Evolutionary conservation across 176 grass and related monocot species (phyloP).

Genomic region (Canna indica): DNA sequence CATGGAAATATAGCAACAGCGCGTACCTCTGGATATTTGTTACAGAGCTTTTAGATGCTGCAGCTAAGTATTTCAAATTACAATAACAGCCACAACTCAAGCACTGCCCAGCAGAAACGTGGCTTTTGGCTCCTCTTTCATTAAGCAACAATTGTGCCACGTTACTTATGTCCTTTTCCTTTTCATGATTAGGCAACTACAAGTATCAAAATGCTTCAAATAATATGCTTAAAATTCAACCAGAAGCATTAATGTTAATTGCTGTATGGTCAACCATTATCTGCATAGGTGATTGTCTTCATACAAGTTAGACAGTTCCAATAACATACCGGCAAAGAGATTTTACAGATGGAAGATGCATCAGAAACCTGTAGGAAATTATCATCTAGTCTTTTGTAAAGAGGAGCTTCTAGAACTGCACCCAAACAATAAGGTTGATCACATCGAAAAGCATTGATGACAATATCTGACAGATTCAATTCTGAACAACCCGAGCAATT

Average conservation of each 20-base stretch:
- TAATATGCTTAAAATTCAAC: background rate
- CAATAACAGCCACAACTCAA: constrained; percentile 48
- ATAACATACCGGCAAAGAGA: constrained; percentile 52
- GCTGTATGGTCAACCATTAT: constrained; percentile 1
- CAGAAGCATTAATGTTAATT: constrained; percentile 9
- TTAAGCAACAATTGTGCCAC: constrained; percentile 39
- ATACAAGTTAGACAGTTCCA: constrained; percentile 10
- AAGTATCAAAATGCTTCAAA: constrained; percentile 18
- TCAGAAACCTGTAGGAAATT: constrained; percentile 50
- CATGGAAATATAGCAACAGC: background rate
- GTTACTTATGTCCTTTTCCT: constrained; percentile 37
- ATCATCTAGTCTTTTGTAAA: constrained; percentile 26
- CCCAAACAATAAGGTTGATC: constrained; percentile 47
- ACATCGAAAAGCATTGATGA: constrained; percentile 70
- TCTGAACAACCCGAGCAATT: constrained; percentile 68
- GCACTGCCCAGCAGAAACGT: constrained; percentile 62
- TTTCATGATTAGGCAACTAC: constrained; percentile 38
- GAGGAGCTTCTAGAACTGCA: constrained; percentile 49
- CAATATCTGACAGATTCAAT: constrained; percentile 71
- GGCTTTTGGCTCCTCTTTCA: constrained; percentile 24
- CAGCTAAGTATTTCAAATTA: constrained; percentile 36
- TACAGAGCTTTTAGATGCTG: constrained; percentile 33
- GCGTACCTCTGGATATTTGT: constrained; percentile 40
- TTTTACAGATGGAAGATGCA: constrained; percentile 32
- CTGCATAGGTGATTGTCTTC: background rate